A percentile compares a stretch with the other conserved stretches of the same genome.
phyloP scores from a whole-genome alignment of 768 basidiomycete species.

The Lactarius deliciosus region DNA sequence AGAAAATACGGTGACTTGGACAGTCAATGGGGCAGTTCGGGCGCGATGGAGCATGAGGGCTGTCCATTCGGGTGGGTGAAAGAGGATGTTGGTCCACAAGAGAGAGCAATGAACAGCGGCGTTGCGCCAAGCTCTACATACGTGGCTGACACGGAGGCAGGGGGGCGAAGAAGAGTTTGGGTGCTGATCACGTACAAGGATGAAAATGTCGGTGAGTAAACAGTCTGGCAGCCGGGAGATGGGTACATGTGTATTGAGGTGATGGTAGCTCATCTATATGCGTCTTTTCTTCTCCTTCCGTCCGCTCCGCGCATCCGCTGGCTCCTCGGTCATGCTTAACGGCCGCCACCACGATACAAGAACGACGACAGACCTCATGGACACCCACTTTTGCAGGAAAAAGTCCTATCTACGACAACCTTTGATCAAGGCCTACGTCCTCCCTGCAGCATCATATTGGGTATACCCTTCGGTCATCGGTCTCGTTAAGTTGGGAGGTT shows the following conservation, averaged over 20 bases:
- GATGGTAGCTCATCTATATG: not conserved
- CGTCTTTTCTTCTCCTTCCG: too few relatives aligned
- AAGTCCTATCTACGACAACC: too few relatives aligned
- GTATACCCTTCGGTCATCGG: too few relatives aligned
- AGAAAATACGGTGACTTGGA: not conserved
- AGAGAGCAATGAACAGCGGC: conserved; percentile 25
- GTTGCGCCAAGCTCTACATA: conserved; percentile 27
- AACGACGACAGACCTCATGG: too few relatives aligned
- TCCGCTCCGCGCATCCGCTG: not conserved
- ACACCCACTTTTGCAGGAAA: too few relatives aligned
- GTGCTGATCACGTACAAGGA: conserved; percentile 8
- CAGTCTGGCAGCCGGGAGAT: conserved; percentile 24
- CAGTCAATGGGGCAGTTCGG: conserved; percentile 19
- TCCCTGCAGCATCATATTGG: too few relatives aligned
- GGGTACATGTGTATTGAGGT: conserved; percentile 11
- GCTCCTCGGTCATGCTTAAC: too few relatives aligned
- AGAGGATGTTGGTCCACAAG: conserved; percentile 26
- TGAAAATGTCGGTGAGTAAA: conserved; percentile 25
- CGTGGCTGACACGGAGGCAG: conserved; percentile 24
- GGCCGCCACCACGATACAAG: too few relatives aligned
- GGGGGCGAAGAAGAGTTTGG: not conserved
- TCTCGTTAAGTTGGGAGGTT: too few relatives aligned
- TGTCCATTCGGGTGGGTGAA: conserved; percentile 22
- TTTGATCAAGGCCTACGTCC: too few relatives aligned
- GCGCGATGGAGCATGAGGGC: conserved; percentile 24